Base-by-base conservation (phyloP, 805 yeast genomes). In the Saturnispora mendoncae region DNA sequence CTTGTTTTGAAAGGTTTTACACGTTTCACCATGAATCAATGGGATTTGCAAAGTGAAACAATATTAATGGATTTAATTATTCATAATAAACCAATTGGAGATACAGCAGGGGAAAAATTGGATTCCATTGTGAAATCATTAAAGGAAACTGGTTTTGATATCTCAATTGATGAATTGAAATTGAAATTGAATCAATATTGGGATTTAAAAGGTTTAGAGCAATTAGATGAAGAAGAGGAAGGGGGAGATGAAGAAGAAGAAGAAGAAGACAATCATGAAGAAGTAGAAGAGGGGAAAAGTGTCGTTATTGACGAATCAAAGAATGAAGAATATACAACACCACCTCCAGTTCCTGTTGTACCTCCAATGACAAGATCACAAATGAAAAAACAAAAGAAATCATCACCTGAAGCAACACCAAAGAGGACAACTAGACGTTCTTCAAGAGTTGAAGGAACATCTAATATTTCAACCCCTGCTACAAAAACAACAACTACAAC, bases 51-150 rank as follows among this genome's bases (percentile, higher is more conserved):
- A 4, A 52, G 50, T 29, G 57, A 51, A 30, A 37, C 49, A 19
- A 45, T 37, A 13, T 50, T 60, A 4, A 38, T 60, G 36, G 48
- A 51, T 15, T 42, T 51, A 12, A 27, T 57, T 8, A 57, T 60
- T 27, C 56, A 50, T 31, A 49, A 58, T 39, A 56, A 56, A 38
- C 64, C 64, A 17, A 39, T 57, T n/a, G 62, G 61, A 4, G 44
- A 46, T 15, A 35, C 46, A 1, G 37, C 45, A 21, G 49, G 49
- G 1, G 38, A 43, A 10, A 44, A 46, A 15, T 48, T 43, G 13
- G 36, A 5, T n/a, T 38, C 39, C 10, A 46, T 60, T 1, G 35
- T 48, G 14, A 40, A 47, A 23, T 42, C 49, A 29, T 17, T 59
- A 18, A 43, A 47, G 13, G 50, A 44, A 29, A 47, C 53, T 4